phyloP scores from a whole-genome alignment of 208 protist genomes.

The Crithidia brevicula region DNA sequence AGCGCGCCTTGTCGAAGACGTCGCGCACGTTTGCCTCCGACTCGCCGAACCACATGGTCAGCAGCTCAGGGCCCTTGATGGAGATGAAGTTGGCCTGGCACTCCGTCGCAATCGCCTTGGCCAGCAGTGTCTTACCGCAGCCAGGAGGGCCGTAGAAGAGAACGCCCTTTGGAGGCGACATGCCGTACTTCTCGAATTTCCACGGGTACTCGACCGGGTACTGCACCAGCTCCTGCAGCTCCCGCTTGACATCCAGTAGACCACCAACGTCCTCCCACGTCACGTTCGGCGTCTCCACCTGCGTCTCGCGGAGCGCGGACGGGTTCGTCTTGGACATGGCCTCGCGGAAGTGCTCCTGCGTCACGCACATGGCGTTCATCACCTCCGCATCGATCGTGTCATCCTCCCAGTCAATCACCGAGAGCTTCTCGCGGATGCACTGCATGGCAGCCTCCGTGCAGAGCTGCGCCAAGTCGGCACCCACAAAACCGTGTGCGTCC shows the following conservation, averaged over 20 bases:
- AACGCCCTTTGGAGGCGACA: conserved; percentile 98
- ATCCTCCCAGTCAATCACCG: conserved; percentile 99
- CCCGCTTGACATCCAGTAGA: conserved; percentile 97
- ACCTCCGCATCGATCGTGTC: conserved; percentile 99
- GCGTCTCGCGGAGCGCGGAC: conserved; percentile 99
- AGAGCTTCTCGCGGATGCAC: conserved; percentile 99
- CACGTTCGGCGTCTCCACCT: conserved; percentile 99
- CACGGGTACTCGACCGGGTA: conserved; percentile 99
- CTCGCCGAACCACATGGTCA: conserved; percentile 99
- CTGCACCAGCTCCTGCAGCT: conserved; percentile 99
- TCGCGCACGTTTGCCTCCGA: conserved; percentile 99
- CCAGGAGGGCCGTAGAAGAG: conserved; percentile 99
- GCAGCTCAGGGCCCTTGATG: conserved; percentile 99
- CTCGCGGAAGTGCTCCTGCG: conserved; percentile 99
- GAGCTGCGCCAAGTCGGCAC: conserved; percentile 99
- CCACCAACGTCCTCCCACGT: conserved; percentile 99
- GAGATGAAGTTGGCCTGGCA: conserved; percentile 99
- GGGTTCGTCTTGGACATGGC: conserved; percentile 97
- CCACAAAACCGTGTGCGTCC: conserved; percentile 99
- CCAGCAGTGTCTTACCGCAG: conserved; percentile 99
- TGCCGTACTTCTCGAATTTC: conserved; percentile 99
- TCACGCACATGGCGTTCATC: conserved; percentile 98
- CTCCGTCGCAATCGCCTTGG: conserved; percentile 98
- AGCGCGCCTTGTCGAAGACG: conserved; percentile 99
- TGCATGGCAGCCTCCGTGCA: conserved; percentile 99